A percentile compares a stretch with the other conserved stretches of the same genome.
phyloP scores from a whole-genome alignment of 306 rosid genomes.

The Vigna hirtella region DNA sequence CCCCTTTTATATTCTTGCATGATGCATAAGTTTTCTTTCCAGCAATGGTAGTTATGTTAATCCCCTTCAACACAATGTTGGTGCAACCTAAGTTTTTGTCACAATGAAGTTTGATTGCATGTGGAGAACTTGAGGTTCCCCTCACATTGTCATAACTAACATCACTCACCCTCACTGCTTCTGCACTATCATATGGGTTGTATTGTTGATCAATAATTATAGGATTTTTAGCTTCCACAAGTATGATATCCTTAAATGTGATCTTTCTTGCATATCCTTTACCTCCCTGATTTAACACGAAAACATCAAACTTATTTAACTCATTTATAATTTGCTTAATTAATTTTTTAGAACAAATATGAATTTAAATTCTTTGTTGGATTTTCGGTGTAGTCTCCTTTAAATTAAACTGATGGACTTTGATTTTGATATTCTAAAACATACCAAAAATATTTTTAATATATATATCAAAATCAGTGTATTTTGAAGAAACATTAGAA shows the following conservation, averaged over 20 bases:
- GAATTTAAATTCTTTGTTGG: too few relatives aligned
- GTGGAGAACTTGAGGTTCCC: constrained; percentile 44
- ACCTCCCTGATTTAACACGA: constrained; percentile 52
- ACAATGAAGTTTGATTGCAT: constrained; percentile 46
- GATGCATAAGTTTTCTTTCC: constrained; percentile 8
- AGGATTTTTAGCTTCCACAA: constrained; percentile 41
- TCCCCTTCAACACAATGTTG: constrained; percentile 24
- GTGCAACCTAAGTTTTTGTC: constrained; percentile 29
- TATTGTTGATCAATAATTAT: constrained; percentile 55
- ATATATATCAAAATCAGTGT: too few relatives aligned
- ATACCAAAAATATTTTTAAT: too few relatives aligned
- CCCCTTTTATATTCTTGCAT: constrained; percentile 47
- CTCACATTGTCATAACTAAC: constrained; percentile 41
- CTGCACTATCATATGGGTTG: background rate
- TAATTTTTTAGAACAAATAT: background rate
- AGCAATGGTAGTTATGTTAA: constrained; percentile 21
- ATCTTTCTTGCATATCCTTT: constrained; percentile 59
- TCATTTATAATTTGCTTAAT: background rate
- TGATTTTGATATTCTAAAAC: too few relatives aligned
- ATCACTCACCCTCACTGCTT: constrained; percentile 47
- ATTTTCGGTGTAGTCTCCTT: too few relatives aligned
- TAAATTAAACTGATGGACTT: too few relatives aligned
- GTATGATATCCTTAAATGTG: constrained; percentile 48
- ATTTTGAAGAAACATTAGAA: too few relatives aligned
- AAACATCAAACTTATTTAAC: background rate